These are phyloP conservation scores for Astragalus glycyphyllos DNA, from an alignment of 306 rosid genomes.

Conservation along the genomic window DNA sequence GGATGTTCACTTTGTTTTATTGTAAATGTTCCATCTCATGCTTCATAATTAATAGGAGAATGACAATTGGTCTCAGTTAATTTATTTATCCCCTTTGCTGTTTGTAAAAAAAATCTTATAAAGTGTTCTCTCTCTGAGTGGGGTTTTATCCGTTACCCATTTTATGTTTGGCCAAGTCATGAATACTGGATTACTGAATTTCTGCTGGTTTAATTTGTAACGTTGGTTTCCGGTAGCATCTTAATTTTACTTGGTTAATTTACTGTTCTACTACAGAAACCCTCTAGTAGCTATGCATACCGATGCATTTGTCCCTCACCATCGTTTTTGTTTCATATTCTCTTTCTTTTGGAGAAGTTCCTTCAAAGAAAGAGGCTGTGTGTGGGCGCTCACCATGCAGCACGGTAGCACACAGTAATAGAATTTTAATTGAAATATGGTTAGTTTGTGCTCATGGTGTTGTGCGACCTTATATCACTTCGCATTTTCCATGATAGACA, in stretches of 20 bases:
- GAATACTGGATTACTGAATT: neutral
- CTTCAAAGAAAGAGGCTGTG: neutral
- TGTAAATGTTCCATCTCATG: neutral
- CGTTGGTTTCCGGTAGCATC: conserved; percentile 24
- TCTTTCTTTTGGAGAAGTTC: conserved; percentile 14
- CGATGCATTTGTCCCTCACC: conserved; percentile 4
- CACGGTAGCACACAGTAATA: neutral
- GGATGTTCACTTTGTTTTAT: neutral
- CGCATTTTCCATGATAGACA: neutral
- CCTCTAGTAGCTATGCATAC: neutral
- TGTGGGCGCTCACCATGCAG: neutral
- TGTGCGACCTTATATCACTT: conserved; percentile 14
- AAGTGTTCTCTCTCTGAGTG: conserved; percentile 20
- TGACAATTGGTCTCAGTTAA: neutral
- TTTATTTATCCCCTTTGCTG: neutral
- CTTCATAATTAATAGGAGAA: neutral
- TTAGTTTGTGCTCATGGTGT: conserved; percentile 21
- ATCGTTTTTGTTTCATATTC: neutral
- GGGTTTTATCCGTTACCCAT: neutral
- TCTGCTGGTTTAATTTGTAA: conserved; percentile 12
- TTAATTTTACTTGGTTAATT: conserved; percentile 10
- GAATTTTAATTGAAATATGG: neutral
- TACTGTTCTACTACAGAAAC: conserved; percentile 2
- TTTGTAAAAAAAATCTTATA: neutral
- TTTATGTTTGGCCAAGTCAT: conserved; percentile 13